Evolutionary conservation across 805 yeast genomes (phyloP).

Genomic region (Zygotorulaspora danielsina): DNA sequence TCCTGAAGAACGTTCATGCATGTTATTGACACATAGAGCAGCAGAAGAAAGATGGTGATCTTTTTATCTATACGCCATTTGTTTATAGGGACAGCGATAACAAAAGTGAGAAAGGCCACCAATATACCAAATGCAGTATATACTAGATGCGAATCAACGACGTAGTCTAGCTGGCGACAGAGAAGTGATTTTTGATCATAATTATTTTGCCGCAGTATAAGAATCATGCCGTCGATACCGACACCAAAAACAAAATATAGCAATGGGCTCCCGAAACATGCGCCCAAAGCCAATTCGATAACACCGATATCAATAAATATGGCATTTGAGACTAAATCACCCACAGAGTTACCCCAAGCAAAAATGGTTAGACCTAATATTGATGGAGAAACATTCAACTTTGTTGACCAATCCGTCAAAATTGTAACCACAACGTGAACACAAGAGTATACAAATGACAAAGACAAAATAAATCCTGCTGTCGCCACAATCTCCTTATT

Average conservation of each 20-base stretch:
- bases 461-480: constrained; percentile 61
- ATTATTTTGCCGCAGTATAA: constrained; percentile 22
- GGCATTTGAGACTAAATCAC: constrained; percentile 80
- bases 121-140: constrained; percentile 41
- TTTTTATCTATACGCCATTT: constrained; percentile 43
- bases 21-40: constrained; percentile 20
- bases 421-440: constrained; percentile 50
- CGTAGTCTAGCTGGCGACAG: constrained; percentile 31
- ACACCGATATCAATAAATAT: constrained; percentile 77
- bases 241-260: constrained; percentile 73
- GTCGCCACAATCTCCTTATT: constrained; percentile 32
- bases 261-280: constrained; percentile 92
- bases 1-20: constrained; percentile 23
- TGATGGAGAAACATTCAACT: constrained; percentile 65
- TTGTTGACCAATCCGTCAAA: constrained; percentile 55
- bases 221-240: constrained; percentile 65
- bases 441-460: constrained; percentile 57
- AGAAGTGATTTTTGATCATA: constrained; percentile 8
- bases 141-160: constrained; percentile 38
- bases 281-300: constrained; percentile 89
- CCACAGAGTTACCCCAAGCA: constrained; percentile 89
- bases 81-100: constrained; percentile 42
- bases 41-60: constrained; percentile 37
- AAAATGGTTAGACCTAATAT: constrained; percentile 82
- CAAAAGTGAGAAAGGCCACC: constrained; percentile 38